phyloP scores from a whole-genome alignment of 176 grass and related monocot species.

The Rhynchospora breviuscula region DNA sequence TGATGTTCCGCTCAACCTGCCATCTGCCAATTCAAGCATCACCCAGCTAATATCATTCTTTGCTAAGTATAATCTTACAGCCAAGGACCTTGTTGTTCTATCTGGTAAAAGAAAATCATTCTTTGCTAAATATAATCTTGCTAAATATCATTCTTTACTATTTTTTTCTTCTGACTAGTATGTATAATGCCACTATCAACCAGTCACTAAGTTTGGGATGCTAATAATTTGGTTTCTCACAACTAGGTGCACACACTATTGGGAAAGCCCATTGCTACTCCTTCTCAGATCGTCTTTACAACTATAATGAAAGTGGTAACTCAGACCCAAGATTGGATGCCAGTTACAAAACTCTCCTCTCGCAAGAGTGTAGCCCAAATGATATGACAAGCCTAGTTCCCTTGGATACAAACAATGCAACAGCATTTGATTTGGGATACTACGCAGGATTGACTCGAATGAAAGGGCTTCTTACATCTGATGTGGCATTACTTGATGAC shows the following conservation, averaged over 20 bases:
- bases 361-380: conserved; percentile 5
- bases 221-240: not conserved
- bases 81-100: conserved; percentile 54
- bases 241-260: conserved; percentile 23
- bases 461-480: conserved; percentile 17
- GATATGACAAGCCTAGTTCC: not conserved
- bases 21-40: conserved; percentile 37
- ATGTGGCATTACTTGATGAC: conserved; percentile 7
- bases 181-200: not conserved
- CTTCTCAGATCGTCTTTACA: conserved; percentile 25
- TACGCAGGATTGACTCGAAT: conserved; percentile 1
- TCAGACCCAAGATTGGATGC: conserved; percentile 14
- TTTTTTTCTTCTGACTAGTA: not conserved
- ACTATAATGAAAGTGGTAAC: conserved; percentile 11
- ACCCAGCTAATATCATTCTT: conserved; percentile 34
- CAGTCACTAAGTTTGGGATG: not conserved
- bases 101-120: conserved; percentile 43
- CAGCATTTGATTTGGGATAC: conserved; percentile 25
- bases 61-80: conserved; percentile 47
- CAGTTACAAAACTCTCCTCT: not conserved
- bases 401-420: conserved; percentile 14
- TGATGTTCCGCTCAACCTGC: conserved; percentile 32
- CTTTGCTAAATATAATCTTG: no score
- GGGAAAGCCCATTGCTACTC: conserved; percentile 25
- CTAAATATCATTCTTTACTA: no score